Evolutionary conservation across 495 filamentous ascomycete species (phyloP), one percentile per base, ranked within the genome.

Genomic region (Talaromyces trachyspermus): DNA sequence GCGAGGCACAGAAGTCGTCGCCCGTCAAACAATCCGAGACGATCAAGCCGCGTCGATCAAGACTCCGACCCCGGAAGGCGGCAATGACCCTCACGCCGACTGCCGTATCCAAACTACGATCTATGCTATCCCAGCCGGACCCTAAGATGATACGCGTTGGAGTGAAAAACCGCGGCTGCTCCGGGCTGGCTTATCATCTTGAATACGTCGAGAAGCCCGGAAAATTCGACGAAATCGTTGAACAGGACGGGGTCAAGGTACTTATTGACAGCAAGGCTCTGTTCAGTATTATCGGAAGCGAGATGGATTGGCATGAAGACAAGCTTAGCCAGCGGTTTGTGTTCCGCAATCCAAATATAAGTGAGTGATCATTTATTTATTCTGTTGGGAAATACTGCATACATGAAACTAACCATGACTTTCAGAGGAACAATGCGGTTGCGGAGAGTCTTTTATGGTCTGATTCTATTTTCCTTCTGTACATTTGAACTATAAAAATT

Each of bases 221-320:
- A 2, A 74, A 73, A 35, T 92, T 96, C 53, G 92, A 98, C 61
- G 92, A 98, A 60, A 70, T 83, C 47, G 89, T 98, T 11, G 89
- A 92, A 58, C 94, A 97, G 60, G 92, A 95, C 55, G 92, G 89
- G 3, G 92, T 98, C 11, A 92, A 85, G 70, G 94, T 98, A 25
- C 58, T 98, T 64, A 88, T 98, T 45, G 92, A 98, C 68, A 89
- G 85, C 68, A 97, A 95, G 68, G 92, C 92, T 49, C 69, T 98
- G 49, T 92, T 98, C 56, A 95, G 88, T 60, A 95, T 98, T 35
- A 95, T 98, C 62, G 92, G 94, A 7, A 95, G 86, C 55, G 92
- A 97, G 74, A 98, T 98, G 92, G 92, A 98, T 60, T 98, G 90
- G 91, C 78, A 91, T 2, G 90, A 97, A 66, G 94, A 96, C 57